These are phyloP conservation scores for Mucor ambiguus DNA, from an alignment of 371 early-diverging fungal genomes.

Conservation along the genomic window DNA sequence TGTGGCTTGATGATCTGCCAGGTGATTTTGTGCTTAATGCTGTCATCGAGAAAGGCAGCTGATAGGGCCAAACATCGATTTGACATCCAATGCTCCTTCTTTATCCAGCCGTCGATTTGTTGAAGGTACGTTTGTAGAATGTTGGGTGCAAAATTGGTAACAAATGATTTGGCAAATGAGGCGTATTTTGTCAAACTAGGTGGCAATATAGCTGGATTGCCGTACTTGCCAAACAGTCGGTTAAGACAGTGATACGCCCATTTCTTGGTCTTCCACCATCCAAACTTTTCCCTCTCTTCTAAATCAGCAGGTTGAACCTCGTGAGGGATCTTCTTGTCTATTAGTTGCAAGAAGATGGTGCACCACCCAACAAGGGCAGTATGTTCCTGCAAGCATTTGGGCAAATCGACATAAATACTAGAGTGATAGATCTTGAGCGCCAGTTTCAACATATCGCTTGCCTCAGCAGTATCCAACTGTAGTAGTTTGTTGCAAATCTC, in stretches of 20 bases:
- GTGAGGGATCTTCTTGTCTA: slow-evolving; percentile 65
- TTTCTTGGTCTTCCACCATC: slow-evolving; percentile 92
- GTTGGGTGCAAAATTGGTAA: slow-evolving; percentile 82
- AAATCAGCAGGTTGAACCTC: slow-evolving; percentile 56
- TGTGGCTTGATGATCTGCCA: slow-evolving; percentile 90
- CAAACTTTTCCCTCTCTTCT: slow-evolving; percentile 72
- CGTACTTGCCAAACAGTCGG: slow-evolving; percentile 78
- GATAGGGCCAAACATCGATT: slow-evolving; percentile 52
- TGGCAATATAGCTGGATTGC: slow-evolving; percentile 70
- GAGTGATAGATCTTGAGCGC: slow-evolving; percentile 79
- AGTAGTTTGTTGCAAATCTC: slow-evolving; percentile 66
- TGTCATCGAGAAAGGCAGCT: slow-evolving; percentile 60
- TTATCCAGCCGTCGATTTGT: slow-evolving; percentile 75
- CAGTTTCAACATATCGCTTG: slow-evolving; percentile 81
- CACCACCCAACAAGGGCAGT: slow-evolving; percentile 83
- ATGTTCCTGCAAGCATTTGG: slow-evolving; percentile 67
- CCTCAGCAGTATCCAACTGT: slow-evolving; percentile 63
- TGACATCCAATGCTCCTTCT: slow-evolving; percentile 67
- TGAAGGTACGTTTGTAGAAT: slow-evolving; percentile 78
- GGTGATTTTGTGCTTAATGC: slow-evolving; percentile 82
- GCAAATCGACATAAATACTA: slow-evolving; percentile 73
- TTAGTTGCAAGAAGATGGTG: slow-evolving; percentile 76
- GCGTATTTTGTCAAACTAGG: slow-evolving; percentile 53
- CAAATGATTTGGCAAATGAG: slow-evolving; percentile 78
- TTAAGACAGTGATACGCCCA: slow-evolving; percentile 91